Base-by-base conservation (phyloP, 169 alveolate genomes). In the Plasmodium gonderi region DNA sequence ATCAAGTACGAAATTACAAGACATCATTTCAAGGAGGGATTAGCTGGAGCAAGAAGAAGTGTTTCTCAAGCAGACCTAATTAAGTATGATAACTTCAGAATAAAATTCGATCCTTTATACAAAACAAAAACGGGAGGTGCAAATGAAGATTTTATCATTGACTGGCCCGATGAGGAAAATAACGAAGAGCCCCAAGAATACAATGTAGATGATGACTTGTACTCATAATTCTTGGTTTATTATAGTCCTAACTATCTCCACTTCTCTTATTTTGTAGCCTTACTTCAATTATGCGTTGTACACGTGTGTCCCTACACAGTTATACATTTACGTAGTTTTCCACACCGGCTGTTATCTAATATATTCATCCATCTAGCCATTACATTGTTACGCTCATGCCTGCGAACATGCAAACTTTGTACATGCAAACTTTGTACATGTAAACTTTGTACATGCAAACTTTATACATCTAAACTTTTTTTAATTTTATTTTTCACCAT, bases 1-100 rank as follows among this genome's bases (percentile, higher is more conserved):
- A 97, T 99, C 44, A 99, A 97, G 33, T 99, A 99, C 72, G 99
- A 97, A 79, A 97, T 99, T 69, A 98, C 99, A 26, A 96, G 99
- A 80, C 98, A 98, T 91, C 99, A 99, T 93, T 99, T 99, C 97
- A 99, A 99, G 91, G 99, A 99, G 95, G 99, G 99, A 36, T 96
- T 99, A 26, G 98, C 99, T 31, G 97, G 97, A 38, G 99, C 99
- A 8, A 97, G 99, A 90, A 98, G 99, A 81, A 98, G 99, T 23
- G 99, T 99, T 45, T 97, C 99, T 33, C 97, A 96, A 64, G 95
- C 98, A 33, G 99, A 97, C 79, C 92, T 98, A 89, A 96, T 98
- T 51, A 97, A 97, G 91, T 95, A 98, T 94, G 99, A 98, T 95
- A 98, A 98, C 91, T 99, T 99, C 97, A 96, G 99, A 91, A 98